Percentiles rank a stretch among this genome's conserved stretches.
These are phyloP conservation scores for Polyporus arcularius DNA, from an alignment of 768 basidiomycete species.

Conservation along the genomic window DNA sequence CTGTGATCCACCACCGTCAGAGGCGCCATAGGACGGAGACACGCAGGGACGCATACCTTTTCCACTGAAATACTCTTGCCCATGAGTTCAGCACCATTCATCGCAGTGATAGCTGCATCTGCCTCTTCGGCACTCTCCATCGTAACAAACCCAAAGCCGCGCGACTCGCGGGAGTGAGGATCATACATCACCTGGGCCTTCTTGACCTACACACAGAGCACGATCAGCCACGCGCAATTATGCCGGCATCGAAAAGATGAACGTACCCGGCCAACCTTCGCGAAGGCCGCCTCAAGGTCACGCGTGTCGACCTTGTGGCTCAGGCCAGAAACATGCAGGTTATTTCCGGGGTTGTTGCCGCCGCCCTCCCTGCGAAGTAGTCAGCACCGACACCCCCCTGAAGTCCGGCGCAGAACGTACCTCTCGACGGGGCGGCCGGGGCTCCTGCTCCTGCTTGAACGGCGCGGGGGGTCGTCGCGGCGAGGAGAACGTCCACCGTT, in stretches of 20 bases:
- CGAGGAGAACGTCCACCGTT: constrained; percentile 44
- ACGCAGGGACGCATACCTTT: constrained; percentile 51
- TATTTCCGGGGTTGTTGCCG: constrained; percentile 60
- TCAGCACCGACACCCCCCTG: not conserved
- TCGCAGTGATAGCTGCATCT: constrained; percentile 82
- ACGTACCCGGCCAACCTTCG: constrained; percentile 83
- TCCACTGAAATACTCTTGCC: constrained; percentile 90
- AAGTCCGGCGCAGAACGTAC: constrained; percentile 36
- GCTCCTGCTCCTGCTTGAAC: constrained; percentile 80
- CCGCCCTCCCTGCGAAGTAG: constrained; percentile 31
- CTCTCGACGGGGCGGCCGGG: constrained; percentile 57
- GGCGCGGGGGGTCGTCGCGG: constrained; percentile 54
- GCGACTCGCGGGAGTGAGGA: constrained; percentile 68
- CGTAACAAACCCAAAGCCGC: constrained; percentile 88
- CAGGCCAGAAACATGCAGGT: constrained; percentile 63
- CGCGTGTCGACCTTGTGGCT: constrained; percentile 72
- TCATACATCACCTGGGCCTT: constrained; percentile 68
- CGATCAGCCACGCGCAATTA: not conserved
- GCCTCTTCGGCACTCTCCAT: constrained; percentile 87
- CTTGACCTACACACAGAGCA: constrained; percentile 46
- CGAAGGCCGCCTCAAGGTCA: constrained; percentile 86
- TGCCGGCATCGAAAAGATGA: constrained; percentile 1
- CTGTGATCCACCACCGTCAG: constrained; percentile 37
- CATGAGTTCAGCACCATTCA: constrained; percentile 82
- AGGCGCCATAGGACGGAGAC: not conserved